Percentiles rank a stretch among this genome's conserved stretches.
These are phyloP conservation scores for Trichophyton verrucosum DNA, from an alignment of 2,329 filamentous ascomycete species.

Conservation along the genomic window DNA sequence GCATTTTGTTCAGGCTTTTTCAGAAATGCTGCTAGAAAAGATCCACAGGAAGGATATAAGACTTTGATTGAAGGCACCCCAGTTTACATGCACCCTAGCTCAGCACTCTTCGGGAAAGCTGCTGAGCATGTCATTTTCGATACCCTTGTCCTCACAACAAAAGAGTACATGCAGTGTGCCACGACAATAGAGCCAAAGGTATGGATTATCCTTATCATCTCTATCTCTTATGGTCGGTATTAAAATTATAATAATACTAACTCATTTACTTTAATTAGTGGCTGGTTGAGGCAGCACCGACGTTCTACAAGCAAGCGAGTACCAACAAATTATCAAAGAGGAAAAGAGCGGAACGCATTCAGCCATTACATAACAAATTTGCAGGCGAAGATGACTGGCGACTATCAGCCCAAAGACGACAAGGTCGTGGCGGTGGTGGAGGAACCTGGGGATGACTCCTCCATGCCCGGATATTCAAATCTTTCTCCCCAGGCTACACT, in stretches of 20 bases:
- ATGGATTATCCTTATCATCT: slow-evolving; percentile 12
- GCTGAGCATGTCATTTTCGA: slow-evolving; percentile 96
- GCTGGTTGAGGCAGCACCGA: slow-evolving; percentile 92
- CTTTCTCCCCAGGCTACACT: background rate
- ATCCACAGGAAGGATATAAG: slow-evolving; percentile 94
- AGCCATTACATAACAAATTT: slow-evolving; percentile 89
- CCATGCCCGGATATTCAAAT: background rate
- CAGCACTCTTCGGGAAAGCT: slow-evolving; percentile 86
- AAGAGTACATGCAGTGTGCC: slow-evolving; percentile 96
- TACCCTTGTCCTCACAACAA: slow-evolving; percentile 42
- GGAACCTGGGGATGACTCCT: slow-evolving; percentile 67
- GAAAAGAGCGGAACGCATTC: slow-evolving; percentile 87
- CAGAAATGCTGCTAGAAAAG: slow-evolving; percentile 86
- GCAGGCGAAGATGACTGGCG: slow-evolving; percentile 91
- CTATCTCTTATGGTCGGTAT: background rate
- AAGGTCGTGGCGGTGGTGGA: slow-evolving; percentile 72
- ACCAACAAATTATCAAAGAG: slow-evolving; percentile 78
- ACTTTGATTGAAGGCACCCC: slow-evolving; percentile 91
- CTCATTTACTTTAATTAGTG: slow-evolving; percentile 29
- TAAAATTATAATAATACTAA: background rate
- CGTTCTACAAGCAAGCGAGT: slow-evolving; percentile 94
- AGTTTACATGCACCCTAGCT: slow-evolving; percentile 86
- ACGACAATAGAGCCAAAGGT: slow-evolving; percentile 82
- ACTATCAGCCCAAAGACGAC: slow-evolving; percentile 72
- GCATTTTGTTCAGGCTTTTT: slow-evolving; percentile 91